Percentiles rank a stretch among this genome's conserved stretches.
Evolutionary conservation across 139 green algal species (phyloP).

Genomic region (Cymbomonas tetramitiformis): DNA sequence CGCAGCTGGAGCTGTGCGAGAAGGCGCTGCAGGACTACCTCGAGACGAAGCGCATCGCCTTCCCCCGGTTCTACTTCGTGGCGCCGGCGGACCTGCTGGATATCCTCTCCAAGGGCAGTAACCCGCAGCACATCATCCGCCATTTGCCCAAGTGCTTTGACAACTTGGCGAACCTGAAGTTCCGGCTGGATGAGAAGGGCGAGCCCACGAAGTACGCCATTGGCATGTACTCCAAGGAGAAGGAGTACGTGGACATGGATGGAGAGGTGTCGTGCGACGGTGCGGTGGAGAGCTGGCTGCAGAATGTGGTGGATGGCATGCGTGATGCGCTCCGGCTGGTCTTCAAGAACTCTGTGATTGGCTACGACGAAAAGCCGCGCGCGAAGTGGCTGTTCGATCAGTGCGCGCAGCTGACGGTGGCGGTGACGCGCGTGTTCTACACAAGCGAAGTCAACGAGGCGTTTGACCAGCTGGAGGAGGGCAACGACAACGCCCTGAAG

Average conservation of each 20-base stretch:
- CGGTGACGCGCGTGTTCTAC: constrained; percentile 75
- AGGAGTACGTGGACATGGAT: constrained; percentile 69
- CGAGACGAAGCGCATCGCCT: constrained; percentile 76
- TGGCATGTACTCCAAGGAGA: constrained; percentile 65
- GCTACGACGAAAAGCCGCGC: constrained; percentile 73
- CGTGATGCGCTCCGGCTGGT: constrained; percentile 63
- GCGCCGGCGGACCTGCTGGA: constrained; percentile 73
- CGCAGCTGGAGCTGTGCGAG: constrained; percentile 75
- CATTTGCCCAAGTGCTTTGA: constrained; percentile 84
- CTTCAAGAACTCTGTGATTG: constrained; percentile 58
- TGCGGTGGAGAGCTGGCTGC: constrained; percentile 84
- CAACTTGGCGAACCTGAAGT: constrained; percentile 76
- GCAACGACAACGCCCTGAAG: constrained; percentile 82
- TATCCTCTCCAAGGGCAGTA: constrained; percentile 72
- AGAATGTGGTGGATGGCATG: constrained; percentile 84
- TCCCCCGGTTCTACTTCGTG: constrained; percentile 90
- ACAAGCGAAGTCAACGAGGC: constrained; percentile 51
- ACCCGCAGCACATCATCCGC: constrained; percentile 60
- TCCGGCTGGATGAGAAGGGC: constrained; percentile 37
- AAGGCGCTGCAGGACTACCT: constrained; percentile 84
- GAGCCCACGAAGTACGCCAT: constrained; percentile 51
- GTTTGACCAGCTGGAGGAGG: constrained; percentile 80
- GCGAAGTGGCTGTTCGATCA: constrained; percentile 70
- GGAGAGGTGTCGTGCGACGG: constrained; percentile 53
- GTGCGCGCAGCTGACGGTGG: constrained; percentile 65